Percentiles rank a stretch among this genome's conserved stretches.
These are phyloP conservation scores for Craspedostauros australis DNA, from an alignment of 108 stramenopile species.

Conservation along the genomic window DNA sequence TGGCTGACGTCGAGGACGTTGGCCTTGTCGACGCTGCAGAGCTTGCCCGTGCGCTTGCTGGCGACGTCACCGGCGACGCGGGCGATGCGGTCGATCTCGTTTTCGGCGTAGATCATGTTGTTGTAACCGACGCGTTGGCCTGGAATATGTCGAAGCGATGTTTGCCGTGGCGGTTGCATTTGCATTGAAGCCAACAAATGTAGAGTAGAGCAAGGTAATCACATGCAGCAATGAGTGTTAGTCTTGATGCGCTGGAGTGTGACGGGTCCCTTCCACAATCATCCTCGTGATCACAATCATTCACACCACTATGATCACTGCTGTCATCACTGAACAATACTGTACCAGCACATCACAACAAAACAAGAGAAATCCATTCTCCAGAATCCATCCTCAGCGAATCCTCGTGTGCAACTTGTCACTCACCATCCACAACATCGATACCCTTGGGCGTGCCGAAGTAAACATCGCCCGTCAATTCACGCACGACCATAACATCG, in stretches of 20 bases:
- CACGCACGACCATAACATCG: conserved; percentile 98
- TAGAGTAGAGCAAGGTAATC: not conserved
- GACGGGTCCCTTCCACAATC: no score
- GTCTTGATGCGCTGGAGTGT: no score
- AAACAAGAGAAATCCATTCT: not conserved
- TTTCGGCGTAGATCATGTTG: conserved; percentile 97
- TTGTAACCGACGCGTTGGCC: conserved; percentile 91
- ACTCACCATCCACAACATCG: conserved; percentile 78
- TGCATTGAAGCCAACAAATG: not conserved
- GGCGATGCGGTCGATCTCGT: conserved; percentile 91
- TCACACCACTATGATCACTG: not conserved
- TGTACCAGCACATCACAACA: not conserved
- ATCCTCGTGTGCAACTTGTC: not conserved
- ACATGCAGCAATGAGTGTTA: not conserved
- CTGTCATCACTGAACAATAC: not conserved
- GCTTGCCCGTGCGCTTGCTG: conserved; percentile 83
- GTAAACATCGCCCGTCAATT: conserved; percentile 99
- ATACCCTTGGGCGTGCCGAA: conserved; percentile 98
- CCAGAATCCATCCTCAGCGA: conserved; percentile 1
- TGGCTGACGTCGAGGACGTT: conserved; percentile 98
- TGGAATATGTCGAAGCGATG: conserved; percentile 6
- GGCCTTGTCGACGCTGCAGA: conserved; percentile 98
- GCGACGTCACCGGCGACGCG: conserved; percentile 93
- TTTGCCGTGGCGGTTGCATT: not conserved
- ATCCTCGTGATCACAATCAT: no score